Base-by-base conservation (phyloP, 2,329 filamentous ascomycete genomes). In the Claviceps sp. region DNA sequence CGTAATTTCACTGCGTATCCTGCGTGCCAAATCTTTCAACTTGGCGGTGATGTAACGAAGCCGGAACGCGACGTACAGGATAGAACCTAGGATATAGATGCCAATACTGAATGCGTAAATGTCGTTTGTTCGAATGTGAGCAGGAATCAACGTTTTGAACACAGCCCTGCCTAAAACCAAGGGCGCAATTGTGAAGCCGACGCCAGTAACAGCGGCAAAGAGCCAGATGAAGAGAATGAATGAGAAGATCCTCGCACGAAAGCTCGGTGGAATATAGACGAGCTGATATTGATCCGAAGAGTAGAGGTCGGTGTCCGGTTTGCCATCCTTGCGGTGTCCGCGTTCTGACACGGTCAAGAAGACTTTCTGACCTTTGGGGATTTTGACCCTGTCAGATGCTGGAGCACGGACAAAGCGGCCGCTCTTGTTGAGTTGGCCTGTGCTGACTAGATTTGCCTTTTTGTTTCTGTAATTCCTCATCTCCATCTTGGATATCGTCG, bases 91-190 rank as follows among this genome's bases (percentile, higher is more conserved):
- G 26, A 88, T 72, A 63, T 94, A 95, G 42, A 95, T 77, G 14
- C 93, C 93, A 34, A 93, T 82, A 50, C 88, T 95, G 65, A 96
- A 95, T 13, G 93, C 91, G 61, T 98, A 97, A 26, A 98, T 86
- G 65, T 98, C 93, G 67, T 97, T 98, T 63, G 91, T 85, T 42
- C 79, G 79, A 47, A 86, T 78, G 55, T 86, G 77, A 0, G 74
- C 69, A 4, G 88, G 87, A 43, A 95, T 80, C 37, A 90, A 69
- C 30, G 76, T 70, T 47, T 82, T 81, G 63, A 96, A 86, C 55
- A 97, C 75, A 53, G 75, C 76, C 30, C 93, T 85, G 2, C 93
- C 93, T 62, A 95, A 81, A 6, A 95, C 74, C 4, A 98, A 77
- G 0, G 93, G 94, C 0, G 94, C 70, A 55, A 98, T 84, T 1